Evolutionary conservation across 306 rosid species (phyloP).

Genomic region (Sicyos edulis): DNA sequence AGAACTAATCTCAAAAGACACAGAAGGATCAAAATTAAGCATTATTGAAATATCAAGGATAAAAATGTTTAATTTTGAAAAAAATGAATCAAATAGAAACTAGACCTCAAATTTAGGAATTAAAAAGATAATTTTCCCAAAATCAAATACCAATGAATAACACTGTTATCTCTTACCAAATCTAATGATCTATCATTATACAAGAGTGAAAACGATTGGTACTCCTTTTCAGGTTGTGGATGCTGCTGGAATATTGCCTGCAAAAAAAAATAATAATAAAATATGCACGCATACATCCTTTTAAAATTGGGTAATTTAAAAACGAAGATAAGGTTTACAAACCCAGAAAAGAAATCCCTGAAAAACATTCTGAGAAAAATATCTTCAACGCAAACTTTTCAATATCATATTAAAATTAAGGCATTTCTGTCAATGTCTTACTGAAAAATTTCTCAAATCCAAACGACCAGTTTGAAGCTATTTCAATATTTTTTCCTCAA

Average conservation of each 20-base stretch:
- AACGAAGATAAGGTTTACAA: slow-evolving; percentile 15
- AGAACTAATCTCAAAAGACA: too few species aligned
- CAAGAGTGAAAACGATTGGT: slow-evolving; percentile 94
- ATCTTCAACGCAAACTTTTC: slow-evolving; percentile 6
- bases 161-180: slow-evolving; percentile 59
- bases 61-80: too few species aligned
- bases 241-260: slow-evolving; percentile 95
- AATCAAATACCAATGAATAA: neutral
- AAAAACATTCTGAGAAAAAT: slow-evolving; percentile 17
- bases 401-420: slow-evolving; percentile 13
- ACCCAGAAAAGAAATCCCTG: slow-evolving; percentile 14
- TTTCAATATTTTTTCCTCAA: neutral
- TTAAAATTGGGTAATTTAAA: slow-evolving; percentile 25
- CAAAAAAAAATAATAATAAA: slow-evolving; percentile 25
- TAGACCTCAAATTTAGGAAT: too few species aligned
- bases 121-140: too few species aligned
- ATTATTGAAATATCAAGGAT: too few species aligned
- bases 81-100: too few species aligned
- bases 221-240: slow-evolving; percentile 96
- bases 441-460: slow-evolving; percentile 13
- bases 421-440: slow-evolving; percentile 18
- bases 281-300: slow-evolving; percentile 25
- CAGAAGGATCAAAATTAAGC: too few species aligned
- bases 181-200: slow-evolving; percentile 78
- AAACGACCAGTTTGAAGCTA: slow-evolving; percentile 14